phyloP scores from a whole-genome alignment of 768 basidiomycete species.

The Naganishia antarctica region DNA sequence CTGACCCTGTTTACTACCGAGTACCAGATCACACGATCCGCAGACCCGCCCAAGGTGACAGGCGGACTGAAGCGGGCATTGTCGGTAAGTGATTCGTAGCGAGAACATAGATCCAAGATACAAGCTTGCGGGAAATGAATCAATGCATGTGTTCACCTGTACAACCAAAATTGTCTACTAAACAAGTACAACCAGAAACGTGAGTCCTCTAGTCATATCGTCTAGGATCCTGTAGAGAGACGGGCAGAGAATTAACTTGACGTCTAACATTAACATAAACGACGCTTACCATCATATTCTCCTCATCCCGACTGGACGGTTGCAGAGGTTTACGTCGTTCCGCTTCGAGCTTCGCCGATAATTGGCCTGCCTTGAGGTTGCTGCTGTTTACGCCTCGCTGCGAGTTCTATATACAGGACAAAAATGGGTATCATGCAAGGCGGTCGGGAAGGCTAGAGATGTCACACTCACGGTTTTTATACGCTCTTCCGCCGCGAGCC shows the following conservation, averaged over 20 bases:
- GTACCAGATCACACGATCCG: no score
- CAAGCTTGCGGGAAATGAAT: no score
- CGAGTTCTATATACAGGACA: not conserved
- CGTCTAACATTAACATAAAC: no score
- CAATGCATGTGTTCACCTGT: not conserved
- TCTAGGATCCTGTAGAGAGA: conserved; percentile 5
- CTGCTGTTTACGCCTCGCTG: conserved; percentile 17
- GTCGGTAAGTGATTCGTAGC: no score
- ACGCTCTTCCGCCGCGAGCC: conserved; percentile 43
- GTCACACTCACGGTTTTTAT: conserved; percentile 41
- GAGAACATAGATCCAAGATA: no score
- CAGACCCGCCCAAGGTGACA: no score
- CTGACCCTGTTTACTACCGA: no score
- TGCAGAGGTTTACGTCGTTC: conserved; percentile 33
- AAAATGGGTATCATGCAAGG: no score
- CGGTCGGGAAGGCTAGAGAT: not conserved
- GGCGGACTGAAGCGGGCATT: no score
- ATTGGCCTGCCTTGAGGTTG: conserved; percentile 31
- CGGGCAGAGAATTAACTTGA: not conserved
- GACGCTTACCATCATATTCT: conserved; percentile 6
- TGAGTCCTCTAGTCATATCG: conserved; percentile 15
- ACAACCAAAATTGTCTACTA: no score
- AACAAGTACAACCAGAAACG: no score
- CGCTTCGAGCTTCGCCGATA: conserved; percentile 42
- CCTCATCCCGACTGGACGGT: conserved; percentile 1